Conservation (phyloP, 2,329 filamentous ascomycete genomes). For the Xylariales sp. region DNA sequence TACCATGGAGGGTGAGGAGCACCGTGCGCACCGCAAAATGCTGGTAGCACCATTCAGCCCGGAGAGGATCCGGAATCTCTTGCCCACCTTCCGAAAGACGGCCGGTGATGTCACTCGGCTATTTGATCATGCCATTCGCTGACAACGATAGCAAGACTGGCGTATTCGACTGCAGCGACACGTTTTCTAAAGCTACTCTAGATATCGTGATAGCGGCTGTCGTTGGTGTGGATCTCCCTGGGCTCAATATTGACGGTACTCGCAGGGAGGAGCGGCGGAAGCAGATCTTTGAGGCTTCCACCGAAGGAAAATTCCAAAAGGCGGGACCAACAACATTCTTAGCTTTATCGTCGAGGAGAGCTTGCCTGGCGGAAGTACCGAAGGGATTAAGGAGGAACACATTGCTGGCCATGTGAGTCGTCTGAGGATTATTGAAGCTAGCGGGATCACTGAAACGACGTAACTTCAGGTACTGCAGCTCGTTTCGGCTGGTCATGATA, state of each 20-base stretch:
- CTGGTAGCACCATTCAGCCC: background rate
- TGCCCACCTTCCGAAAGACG: background rate
- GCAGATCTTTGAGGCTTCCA: no score
- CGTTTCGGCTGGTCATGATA: slow-evolving; percentile 33
- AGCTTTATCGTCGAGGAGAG: slow-evolving; percentile 15
- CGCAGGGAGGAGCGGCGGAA: no score
- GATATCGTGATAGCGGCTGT: background rate
- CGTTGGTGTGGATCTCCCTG: background rate
- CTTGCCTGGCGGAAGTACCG: slow-evolving; percentile 12
- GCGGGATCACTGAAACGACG: background rate
- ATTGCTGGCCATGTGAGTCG: slow-evolving; percentile 18
- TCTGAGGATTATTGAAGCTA: no score
- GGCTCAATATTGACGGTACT: no score
- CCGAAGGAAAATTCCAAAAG: no score
- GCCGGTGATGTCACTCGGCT: background rate
- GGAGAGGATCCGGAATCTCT: background rate
- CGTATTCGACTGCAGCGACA: background rate
- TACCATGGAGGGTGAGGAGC: background rate
- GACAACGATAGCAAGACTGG: background rate
- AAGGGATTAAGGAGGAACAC: slow-evolving; percentile 24
- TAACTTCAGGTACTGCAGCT: slow-evolving; percentile 28
- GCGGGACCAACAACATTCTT: no score
- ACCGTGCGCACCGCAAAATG: background rate
- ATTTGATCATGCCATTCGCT: background rate
- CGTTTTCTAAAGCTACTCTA: background rate